Percentiles rank a stretch among this genome's conserved stretches.
These are phyloP conservation scores for Dictyophora rubrovolvata DNA, from an alignment of 768 basidiomycete genomes.

Conservation along the genomic window DNA sequence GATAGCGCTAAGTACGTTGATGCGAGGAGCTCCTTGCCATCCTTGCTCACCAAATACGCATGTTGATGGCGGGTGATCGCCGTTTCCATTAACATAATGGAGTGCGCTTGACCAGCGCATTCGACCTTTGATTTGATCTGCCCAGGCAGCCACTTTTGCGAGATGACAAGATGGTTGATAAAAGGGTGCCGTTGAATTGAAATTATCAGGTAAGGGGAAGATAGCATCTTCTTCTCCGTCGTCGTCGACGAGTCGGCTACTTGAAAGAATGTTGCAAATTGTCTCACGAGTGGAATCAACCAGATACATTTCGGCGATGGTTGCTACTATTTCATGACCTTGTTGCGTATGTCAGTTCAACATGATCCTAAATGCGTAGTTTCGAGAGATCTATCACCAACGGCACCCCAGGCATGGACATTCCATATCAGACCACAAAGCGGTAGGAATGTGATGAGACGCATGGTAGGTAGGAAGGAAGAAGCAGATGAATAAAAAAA, in stretches of 20 bases:
- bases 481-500: background rate
- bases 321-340: conserved; percentile 91
- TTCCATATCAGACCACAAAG: background rate
- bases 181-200: conserved; percentile 18
- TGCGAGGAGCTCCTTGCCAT: conserved; percentile 47
- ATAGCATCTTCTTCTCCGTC: background rate
- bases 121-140: conserved; percentile 56
- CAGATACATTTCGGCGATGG: conserved; percentile 88
- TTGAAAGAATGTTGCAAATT: conserved; percentile 63
- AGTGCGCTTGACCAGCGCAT: conserved; percentile 62
- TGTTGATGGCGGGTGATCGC: conserved; percentile 65
- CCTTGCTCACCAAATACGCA: conserved; percentile 71
- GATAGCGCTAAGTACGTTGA: conserved; percentile 71
- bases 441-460: conserved; percentile 1
- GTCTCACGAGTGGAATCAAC: conserved; percentile 57
- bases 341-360: background rate
- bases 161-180: conserved; percentile 50
- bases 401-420: conserved; percentile 23
- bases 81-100: conserved; percentile 66
- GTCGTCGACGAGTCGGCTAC: conserved; percentile 13
- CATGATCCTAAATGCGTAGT: background rate
- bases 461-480: conserved; percentile 4
- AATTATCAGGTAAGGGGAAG: conserved; percentile 17
- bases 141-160: conserved; percentile 81
- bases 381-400: conserved; percentile 12